Base-by-base conservation (phyloP, 2,329 filamentous ascomycete species). In the Sphaerostilbella broomeana region DNA sequence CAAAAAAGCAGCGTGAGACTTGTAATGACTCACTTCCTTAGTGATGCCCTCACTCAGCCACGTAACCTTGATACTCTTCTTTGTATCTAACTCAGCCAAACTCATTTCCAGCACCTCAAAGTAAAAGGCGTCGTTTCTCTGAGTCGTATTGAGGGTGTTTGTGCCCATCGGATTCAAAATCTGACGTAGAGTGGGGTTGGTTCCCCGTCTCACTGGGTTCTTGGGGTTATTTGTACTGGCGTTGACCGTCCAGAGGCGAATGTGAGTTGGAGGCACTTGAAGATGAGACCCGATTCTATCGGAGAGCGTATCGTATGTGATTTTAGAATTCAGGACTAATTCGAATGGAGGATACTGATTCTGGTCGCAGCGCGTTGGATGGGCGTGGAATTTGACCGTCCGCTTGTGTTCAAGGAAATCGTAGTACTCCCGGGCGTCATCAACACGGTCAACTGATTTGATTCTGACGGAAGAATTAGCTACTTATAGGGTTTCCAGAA, bases 91-190 rank as follows among this genome's bases (percentile, higher is more conserved):
- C 61, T 98, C 94, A 17, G 86, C 84, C 32, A 98, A 66, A 53
- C 87, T 95, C 70, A 95, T 94, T 47, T 98, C 92, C 27, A 98
- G 68, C 19, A 97, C 78, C 60, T 98, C 92, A 56, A 89, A 98
- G 60, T 82, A 97, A 37, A 98, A 70, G 1, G 83, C 78, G 61
- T 97, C 90, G 15, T 74, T 65, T 39, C 81, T 75, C 55, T 88
- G 84, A 21, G 73, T 79, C 41, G 75, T 75, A 50, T 80, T 84
- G 35, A 82, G 73, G 49, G 87, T 84, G 9, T 74, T 74, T 12
- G 58, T 52, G 38, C 85, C 86, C 37, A 81, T 77, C 9, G 85
- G 81, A 45, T 78, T 81, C 12, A 98, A 72, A 30, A 97, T 94
- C 47, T 78, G 80, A 37, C 76, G 73, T 10, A 98, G 69, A n/a